Conservation (phyloP, 345 rosid genomes). For the Rhodamnia argentea region DNA sequence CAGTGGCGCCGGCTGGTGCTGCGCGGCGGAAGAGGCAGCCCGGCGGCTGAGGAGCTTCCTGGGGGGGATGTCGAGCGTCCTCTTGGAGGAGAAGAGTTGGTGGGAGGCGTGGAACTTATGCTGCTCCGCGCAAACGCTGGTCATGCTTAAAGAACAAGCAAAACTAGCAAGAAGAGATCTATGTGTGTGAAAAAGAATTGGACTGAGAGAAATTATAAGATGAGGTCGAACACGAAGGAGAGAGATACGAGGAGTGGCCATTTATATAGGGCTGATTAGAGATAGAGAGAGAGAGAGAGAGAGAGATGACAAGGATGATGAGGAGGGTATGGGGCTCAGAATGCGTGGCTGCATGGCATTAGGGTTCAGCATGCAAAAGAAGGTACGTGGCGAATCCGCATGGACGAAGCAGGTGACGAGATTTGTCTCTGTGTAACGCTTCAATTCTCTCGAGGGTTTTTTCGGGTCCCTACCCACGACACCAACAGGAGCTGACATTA, state of each 20-base stretch:
- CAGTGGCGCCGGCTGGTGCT: neutral
- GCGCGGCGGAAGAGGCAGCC: neutral
- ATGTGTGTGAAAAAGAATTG: neutral
- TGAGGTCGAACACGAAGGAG: neutral
- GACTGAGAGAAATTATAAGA: neutral
- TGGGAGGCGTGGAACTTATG: conserved; percentile 22
- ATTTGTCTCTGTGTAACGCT: neutral
- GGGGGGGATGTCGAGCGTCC: conserved; percentile 48
- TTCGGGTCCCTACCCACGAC: neutral
- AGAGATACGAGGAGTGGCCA: neutral
- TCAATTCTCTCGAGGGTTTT: neutral
- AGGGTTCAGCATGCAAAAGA: conserved; percentile 41
- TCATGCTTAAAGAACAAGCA: conserved; percentile 9
- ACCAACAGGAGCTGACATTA: neutral
- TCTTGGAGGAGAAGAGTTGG: conserved; percentile 15
- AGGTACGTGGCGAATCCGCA: conserved; percentile 29
- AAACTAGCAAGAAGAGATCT: neutral
- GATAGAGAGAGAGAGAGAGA: conserved; percentile 6
- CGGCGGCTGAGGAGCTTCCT: conserved; percentile 31
- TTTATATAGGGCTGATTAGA: neutral
- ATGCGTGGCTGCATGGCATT: conserved; percentile 40
- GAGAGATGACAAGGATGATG: neutral
- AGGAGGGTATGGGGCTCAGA: conserved; percentile 7
- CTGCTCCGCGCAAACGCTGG: conserved; percentile 37
- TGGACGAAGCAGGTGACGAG: neutral